Base-by-base conservation (phyloP, 139 green algal genomes). In the Chloropicon primus region DNA sequence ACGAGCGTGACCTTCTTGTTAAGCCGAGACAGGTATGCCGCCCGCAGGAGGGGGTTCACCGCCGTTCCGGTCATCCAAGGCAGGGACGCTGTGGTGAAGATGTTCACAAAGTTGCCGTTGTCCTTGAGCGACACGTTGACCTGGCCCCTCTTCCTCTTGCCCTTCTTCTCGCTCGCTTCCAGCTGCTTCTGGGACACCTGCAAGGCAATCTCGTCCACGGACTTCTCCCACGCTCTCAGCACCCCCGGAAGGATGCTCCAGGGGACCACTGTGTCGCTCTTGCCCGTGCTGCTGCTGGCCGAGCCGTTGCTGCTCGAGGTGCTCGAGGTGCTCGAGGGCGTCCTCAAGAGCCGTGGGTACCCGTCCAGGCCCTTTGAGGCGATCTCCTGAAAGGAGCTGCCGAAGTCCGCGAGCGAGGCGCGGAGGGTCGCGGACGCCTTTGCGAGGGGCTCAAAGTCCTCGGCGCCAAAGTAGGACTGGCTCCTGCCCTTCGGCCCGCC, bases 31-130 rank as follows among this genome's bases (percentile, higher is more conserved):
- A 99, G 87, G 87, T 97, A 98, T 0, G 94, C 95, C 0, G 96
- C 95, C 3, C 96, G 87, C 80, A 99, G 88, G 80, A 99, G 88
- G 53, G 96, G 96, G 85, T 99, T 99, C 3, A 99, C 93, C 0
- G 91, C 87, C 0, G 96, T 99, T 54, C 96, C 96, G 10, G 96
- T 99, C 89, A 99, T 96, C 96, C 96, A 99, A 0, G 96, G 96
- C 79, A 99, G 84, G 22, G 87, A 85, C 1, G 96, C 96, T 1
- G 96, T 99, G 2, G 96, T 99, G 2, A 98, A 92, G 76, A 99
- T 98, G 17, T 62, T 62, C 10, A 62, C 41, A 17, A 62, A 62
- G 41, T 62, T 62, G 41, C 41, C 41, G 41, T 62, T 62, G 41
- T 62, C 41, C 41, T 62, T 62, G 41, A 62, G 41, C 5, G 41